Evolutionary conservation across 495 filamentous ascomycete species (phyloP).

Genomic region (Pseudevernia furfuracea): DNA sequence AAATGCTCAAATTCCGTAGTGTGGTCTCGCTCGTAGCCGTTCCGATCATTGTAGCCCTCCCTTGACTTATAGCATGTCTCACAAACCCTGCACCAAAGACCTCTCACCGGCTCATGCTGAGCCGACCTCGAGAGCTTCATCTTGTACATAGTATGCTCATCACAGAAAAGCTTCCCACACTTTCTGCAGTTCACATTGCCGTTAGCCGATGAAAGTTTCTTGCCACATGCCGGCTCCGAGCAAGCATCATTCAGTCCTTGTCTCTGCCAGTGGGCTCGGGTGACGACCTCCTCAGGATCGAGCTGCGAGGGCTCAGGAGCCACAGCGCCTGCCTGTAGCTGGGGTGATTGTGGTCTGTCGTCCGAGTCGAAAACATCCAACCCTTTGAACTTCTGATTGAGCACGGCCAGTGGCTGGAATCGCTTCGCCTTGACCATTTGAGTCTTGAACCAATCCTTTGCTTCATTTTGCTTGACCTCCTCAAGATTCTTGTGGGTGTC

Average conservation of each 20-base stretch:
- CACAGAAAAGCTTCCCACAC: slow-evolving; percentile 89
- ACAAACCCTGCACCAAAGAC: slow-evolving; percentile 89
- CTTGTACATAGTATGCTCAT: slow-evolving; percentile 98
- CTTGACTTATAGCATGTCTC: slow-evolving; percentile 97
- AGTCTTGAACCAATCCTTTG: slow-evolving; percentile 95
- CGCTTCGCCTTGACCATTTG: slow-evolving; percentile 93
- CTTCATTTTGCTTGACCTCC: slow-evolving; percentile 87
- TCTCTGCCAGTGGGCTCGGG: slow-evolving; percentile 80
- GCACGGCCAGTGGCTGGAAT: slow-evolving; percentile 84
- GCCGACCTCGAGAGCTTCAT: slow-evolving; percentile 93
- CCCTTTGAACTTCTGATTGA: slow-evolving; percentile 96
- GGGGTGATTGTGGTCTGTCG: slow-evolving; percentile 45
- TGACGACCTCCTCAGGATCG: slow-evolving; percentile 89
- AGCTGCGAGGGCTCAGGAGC: slow-evolving; percentile 37
- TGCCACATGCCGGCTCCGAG: slow-evolving; percentile 78
- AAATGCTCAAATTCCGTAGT: slow-evolving; percentile 58
- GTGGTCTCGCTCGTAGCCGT: slow-evolving; percentile 59
- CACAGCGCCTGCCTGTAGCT: slow-evolving; percentile 15
- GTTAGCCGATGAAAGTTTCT: slow-evolving; percentile 65
- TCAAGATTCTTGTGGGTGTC: slow-evolving; percentile 91
- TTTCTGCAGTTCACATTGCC: slow-evolving; percentile 87
- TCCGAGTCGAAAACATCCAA: slow-evolving; percentile 93
- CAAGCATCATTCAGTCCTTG: slow-evolving; percentile 66
- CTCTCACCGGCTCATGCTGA: slow-evolving; percentile 83
- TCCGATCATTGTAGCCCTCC: slow-evolving; percentile 89